Conservation (phyloP, 495 filamentous ascomycete genomes). For the Hypoxylon intermedium region DNA sequence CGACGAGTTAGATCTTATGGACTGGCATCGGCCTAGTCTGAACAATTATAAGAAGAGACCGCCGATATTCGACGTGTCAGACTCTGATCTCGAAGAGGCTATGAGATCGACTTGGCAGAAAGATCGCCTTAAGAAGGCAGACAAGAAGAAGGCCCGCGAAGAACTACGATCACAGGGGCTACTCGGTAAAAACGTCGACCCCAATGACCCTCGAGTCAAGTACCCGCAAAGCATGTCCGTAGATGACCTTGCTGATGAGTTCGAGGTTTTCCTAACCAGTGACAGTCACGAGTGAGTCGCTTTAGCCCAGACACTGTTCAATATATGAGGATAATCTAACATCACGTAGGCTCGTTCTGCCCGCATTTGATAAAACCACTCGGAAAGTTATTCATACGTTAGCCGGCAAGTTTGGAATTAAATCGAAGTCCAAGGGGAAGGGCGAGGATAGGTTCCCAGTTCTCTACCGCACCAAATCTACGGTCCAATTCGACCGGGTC, state of each 20-base stretch:
- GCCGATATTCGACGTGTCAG: constrained; percentile 65
- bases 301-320: background rate
- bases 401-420: constrained; percentile 72
- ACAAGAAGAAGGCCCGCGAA: constrained; percentile 78
- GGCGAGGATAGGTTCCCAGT: constrained; percentile 77
- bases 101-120: constrained; percentile 71
- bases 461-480: constrained; percentile 74
- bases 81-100: constrained; percentile 73
- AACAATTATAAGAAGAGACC: constrained; percentile 48
- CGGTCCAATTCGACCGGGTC: constrained; percentile 60
- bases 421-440: constrained; percentile 81
- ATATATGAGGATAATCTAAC: constrained; percentile 24
- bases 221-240: constrained; percentile 75
- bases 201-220: constrained; percentile 72
- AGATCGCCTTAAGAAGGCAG: constrained; percentile 83
- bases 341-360: constrained; percentile 69
- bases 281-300: constrained; percentile 64
- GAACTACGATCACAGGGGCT: constrained; percentile 78
- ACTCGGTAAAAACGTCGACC: constrained; percentile 69
- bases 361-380: constrained; percentile 79
- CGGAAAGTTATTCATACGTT: constrained; percentile 81
- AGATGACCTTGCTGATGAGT: constrained; percentile 73
- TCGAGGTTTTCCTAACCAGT: constrained; percentile 78
- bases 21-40: constrained; percentile 69
- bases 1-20: constrained; percentile 82